Evolutionary conservation across 1,284 basidiomycete species (phyloP).

Genomic region (Leccinum huronense): DNA sequence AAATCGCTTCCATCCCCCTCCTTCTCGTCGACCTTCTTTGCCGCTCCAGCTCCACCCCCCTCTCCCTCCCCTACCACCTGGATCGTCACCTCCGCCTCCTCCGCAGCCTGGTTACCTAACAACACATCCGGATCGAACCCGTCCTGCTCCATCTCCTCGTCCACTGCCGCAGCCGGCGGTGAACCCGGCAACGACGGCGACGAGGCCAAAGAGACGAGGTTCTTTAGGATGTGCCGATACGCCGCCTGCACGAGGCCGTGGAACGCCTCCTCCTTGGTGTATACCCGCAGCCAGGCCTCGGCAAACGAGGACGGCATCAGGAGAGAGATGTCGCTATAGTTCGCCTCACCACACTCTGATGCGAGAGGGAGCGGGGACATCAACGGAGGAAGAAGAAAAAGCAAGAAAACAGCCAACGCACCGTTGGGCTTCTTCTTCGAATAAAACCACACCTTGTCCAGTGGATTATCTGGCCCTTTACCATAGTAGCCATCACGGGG

Average conservation of each 20-base stretch:
- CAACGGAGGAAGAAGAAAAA: background rate
- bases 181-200: background rate
- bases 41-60: constrained; percentile 1
- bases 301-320: constrained; percentile 61
- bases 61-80: background rate
- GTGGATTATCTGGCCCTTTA: constrained; percentile 66
- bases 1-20: constrained; percentile 7
- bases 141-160: constrained; percentile 10
- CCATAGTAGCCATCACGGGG: constrained; percentile 49
- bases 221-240: constrained; percentile 53
- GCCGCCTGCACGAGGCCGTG: constrained; percentile 64
- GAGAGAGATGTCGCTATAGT: constrained; percentile 58
- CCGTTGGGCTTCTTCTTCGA: constrained; percentile 62
- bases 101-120: background rate
- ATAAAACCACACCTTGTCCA: constrained; percentile 70
- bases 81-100: background rate
- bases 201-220: constrained; percentile 25
- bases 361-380: background rate
- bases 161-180: background rate
- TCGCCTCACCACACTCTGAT: constrained; percentile 46
- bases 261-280: constrained; percentile 56
- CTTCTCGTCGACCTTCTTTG: constrained; percentile 1
- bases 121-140: constrained; percentile 17
- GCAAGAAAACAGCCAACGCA: constrained; percentile 27
- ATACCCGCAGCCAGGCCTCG: constrained; percentile 64